Conservation (phyloP, 2,329 filamentous ascomycete species). For the Venturia effusa region DNA sequence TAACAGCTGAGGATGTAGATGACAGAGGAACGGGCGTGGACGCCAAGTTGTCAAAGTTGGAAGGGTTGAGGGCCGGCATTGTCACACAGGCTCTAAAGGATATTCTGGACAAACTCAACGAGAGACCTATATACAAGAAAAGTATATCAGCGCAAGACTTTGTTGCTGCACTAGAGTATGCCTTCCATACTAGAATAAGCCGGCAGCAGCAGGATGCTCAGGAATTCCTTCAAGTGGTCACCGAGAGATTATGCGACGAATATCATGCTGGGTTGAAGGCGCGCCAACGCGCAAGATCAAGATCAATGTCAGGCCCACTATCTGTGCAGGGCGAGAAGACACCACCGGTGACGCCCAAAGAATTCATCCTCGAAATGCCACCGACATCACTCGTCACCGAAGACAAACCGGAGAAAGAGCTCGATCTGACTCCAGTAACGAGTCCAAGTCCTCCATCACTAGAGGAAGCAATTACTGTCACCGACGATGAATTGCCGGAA, state of each 20-base stretch:
- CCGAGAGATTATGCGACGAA: conserved; percentile 86
- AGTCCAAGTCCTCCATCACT: background rate
- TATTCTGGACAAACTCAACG: conserved; percentile 84
- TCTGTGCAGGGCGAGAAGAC: conserved; percentile 13
- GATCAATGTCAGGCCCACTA: conserved; percentile 11
- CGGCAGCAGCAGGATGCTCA: conserved; percentile 95
- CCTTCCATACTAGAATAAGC: conserved; percentile 84
- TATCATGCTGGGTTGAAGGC: conserved; percentile 77
- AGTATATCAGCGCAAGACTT: conserved; percentile 83
- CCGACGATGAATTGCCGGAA: conserved; percentile 24
- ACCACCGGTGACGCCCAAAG: background rate
- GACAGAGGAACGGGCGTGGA: conserved; percentile 29
- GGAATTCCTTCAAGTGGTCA: conserved; percentile 89
- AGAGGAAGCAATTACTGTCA: conserved; percentile 14
- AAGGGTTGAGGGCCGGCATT: conserved; percentile 62
- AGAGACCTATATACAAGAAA: conserved; percentile 86
- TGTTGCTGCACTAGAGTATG: conserved; percentile 69
- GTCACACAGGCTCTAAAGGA: conserved; percentile 85
- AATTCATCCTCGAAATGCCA: conserved; percentile 11
- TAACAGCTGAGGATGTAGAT: conserved; percentile 39
- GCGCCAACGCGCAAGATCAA: conserved; percentile 30
- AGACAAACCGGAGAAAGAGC: conserved; percentile 19
- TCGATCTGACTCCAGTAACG: conserved; percentile 12
- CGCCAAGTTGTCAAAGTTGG: conserved; percentile 36
- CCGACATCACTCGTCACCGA: conserved; percentile 11